A percentile compares a stretch with the other conserved stretches of the same genome.
Conservation (phyloP, 2,329 filamentous ascomycete genomes). For the Helotiales sp. region DNA sequence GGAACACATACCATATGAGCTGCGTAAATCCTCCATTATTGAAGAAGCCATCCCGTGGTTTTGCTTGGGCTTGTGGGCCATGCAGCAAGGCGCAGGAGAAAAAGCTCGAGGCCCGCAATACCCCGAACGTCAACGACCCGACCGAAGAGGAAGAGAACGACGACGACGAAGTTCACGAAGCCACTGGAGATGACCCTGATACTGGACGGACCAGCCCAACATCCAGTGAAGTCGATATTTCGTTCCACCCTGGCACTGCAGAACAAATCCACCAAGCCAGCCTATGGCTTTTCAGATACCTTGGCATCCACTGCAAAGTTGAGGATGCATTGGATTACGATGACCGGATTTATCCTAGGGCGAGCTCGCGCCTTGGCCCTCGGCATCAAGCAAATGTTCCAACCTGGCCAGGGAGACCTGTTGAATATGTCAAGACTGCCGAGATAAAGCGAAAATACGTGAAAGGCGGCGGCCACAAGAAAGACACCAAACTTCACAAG, state of each 20-base stretch:
- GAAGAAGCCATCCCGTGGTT: constrained; percentile 96
- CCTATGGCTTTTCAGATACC: constrained; percentile 94
- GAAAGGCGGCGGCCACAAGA: constrained; percentile 68
- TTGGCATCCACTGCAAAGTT: constrained; percentile 93
- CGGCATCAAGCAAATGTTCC: constrained; percentile 87
- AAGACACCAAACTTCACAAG: constrained; percentile 77
- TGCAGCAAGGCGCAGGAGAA: constrained; percentile 96
- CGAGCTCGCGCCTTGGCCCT: constrained; percentile 88
- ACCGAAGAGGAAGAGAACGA: constrained; percentile 70
- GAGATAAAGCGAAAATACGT: constrained; percentile 81
- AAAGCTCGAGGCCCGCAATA: constrained; percentile 87
- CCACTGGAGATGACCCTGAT: constrained; percentile 54
- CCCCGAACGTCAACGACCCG: constrained; percentile 74
- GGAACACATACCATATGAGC: constrained; percentile 97
- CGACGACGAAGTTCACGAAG: constrained; percentile 70
- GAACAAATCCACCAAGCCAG: constrained; percentile 93
- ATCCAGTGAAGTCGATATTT: constrained; percentile 58
- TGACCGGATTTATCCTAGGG: constrained; percentile 94
- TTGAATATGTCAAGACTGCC: constrained; percentile 87
- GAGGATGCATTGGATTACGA: constrained; percentile 97
- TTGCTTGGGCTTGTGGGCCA: constrained; percentile 96
- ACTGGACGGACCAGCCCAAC: constrained; percentile 70
- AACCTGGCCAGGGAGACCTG: constrained; percentile 83
- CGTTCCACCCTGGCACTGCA: constrained; percentile 67
- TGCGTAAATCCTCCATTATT: constrained; percentile 90